Conservation (phyloP, 23 red algal genomes). For the Pyropia yezoensis region DNA sequence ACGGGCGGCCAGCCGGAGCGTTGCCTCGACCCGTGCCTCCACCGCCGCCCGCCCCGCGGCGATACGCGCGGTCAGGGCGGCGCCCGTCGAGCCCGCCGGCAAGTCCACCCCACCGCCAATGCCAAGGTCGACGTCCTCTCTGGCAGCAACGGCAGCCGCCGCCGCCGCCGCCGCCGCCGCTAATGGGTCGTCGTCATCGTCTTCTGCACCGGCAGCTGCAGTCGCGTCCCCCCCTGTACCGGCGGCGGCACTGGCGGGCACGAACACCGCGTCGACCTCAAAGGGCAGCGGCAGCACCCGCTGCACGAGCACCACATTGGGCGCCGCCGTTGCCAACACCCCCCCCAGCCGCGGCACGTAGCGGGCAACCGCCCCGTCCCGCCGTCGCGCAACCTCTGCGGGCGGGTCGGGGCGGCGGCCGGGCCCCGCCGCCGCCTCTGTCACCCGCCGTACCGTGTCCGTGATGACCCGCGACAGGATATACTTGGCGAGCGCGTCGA, state of each 20-base stretch:
- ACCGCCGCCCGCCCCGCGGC: conserved; percentile 8
- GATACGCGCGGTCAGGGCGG: conserved; percentile 11
- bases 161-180: too few relatives aligned
- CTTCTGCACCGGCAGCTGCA: too few relatives aligned
- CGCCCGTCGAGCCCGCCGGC: conserved; percentile 10
- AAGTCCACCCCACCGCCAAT: neutral
- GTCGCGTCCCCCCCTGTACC: neutral
- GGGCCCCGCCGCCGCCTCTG: neutral
- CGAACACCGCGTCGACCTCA: conserved; percentile 57
- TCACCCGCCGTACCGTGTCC: conserved; percentile 6
- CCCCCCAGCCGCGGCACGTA: neutral
- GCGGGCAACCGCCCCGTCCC: neutral
- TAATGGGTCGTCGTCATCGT: too few relatives aligned
- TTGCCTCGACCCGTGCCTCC: conserved; percentile 31
- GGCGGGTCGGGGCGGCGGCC: too few relatives aligned
- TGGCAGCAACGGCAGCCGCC: too few relatives aligned
- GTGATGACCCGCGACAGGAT: conserved; percentile 10
- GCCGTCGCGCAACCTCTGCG: too few relatives aligned
- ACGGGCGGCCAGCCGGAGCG: conserved; percentile 33
- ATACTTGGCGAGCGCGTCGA: neutral
- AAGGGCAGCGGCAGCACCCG: conserved; percentile 47
- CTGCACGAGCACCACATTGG: conserved; percentile 30
- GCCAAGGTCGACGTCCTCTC: too few relatives aligned
- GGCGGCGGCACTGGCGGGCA: neutral
- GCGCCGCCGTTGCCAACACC: neutral